Evolutionary conservation across 345 rosid species (phyloP).

Genomic region (Dimocarpus longan): DNA sequence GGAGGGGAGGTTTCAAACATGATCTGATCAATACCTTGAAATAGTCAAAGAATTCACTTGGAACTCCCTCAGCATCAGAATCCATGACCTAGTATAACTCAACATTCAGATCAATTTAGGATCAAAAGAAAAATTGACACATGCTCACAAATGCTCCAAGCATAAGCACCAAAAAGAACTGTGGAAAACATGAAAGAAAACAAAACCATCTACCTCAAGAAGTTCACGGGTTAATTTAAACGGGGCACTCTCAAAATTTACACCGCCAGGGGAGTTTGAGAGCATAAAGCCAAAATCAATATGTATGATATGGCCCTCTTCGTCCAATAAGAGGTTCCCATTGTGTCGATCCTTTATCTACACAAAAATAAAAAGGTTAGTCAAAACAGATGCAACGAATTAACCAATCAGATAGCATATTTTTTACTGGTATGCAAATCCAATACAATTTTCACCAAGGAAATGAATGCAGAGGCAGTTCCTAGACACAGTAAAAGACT

Average conservation of each 20-base stretch:
- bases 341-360: conserved; percentile 98
- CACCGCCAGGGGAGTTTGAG: conserved; percentile 99
- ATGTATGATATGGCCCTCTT: conserved; percentile 98
- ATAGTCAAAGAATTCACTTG: conserved; percentile 99
- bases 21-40: conserved; percentile 67
- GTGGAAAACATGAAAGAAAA: conserved; percentile 3
- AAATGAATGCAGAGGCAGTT: neutral
- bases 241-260: conserved; percentile 99
- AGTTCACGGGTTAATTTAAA: conserved; percentile 99
- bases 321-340: conserved; percentile 93
- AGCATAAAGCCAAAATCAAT: conserved; percentile 99
- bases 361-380: conserved; percentile 5
- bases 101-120: conserved; percentile 2
- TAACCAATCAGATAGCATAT: neutral
- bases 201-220: conserved; percentile 67
- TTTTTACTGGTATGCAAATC: neutral
- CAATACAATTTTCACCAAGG: neutral
- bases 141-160: neutral
- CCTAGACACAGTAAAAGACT: neutral
- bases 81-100: conserved; percentile 83
- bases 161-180: conserved; percentile 8
- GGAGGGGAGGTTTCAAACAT: neutral
- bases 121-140: conserved; percentile 18
- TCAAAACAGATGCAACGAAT: neutral
- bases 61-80: conserved; percentile 99